These are phyloP conservation scores for Beauveria varroae DNA, from an alignment of 2,329 filamentous ascomycete genomes.

Conservation along the genomic window DNA sequence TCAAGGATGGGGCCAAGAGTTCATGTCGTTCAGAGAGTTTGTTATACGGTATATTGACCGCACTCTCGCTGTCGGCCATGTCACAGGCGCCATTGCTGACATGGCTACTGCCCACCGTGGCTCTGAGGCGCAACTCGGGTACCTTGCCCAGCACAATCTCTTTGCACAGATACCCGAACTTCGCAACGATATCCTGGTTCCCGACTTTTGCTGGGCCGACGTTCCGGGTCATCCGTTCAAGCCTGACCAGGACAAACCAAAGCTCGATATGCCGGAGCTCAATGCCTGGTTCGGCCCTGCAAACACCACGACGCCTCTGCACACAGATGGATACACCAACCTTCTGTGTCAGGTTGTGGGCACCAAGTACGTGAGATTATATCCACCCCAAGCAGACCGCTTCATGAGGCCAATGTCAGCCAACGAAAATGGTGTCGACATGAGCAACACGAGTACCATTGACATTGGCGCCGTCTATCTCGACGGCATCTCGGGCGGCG, in stretches of 20 bases:
- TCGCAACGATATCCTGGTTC: conserved; percentile 66
- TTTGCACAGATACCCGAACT: conserved; percentile 74
- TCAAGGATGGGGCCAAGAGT: conserved; percentile 71
- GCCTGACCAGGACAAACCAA: conserved; percentile 24
- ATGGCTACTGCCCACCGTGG: background rate
- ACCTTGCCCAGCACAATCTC: conserved; percentile 88
- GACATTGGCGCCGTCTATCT: conserved; percentile 63
- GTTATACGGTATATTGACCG: conserved; percentile 50
- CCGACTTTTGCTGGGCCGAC: conserved; percentile 74
- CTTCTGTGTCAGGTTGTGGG: conserved; percentile 85
- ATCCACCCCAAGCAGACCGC: conserved; percentile 56
- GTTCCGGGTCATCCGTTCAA: conserved; percentile 45
- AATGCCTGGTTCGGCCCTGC: conserved; percentile 92
- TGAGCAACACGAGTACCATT: conserved; percentile 81
- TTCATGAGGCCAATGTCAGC: conserved; percentile 52
- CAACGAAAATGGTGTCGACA: conserved; percentile 66
- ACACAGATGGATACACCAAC: conserved; percentile 93
- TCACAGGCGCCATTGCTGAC: background rate
- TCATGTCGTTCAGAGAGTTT: conserved; percentile 69
- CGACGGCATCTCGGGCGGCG: conserved; percentile 36
- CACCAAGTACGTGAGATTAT: conserved; percentile 84
- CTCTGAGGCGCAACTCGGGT: conserved; percentile 46
- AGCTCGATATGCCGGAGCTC: conserved; percentile 54
- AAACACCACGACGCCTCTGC: conserved; percentile 82
- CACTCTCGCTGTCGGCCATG: background rate